These are phyloP conservation scores for Biscogniauxia mediterranea DNA, from an alignment of 2,329 filamentous ascomycete species.

Conservation along the genomic window DNA sequence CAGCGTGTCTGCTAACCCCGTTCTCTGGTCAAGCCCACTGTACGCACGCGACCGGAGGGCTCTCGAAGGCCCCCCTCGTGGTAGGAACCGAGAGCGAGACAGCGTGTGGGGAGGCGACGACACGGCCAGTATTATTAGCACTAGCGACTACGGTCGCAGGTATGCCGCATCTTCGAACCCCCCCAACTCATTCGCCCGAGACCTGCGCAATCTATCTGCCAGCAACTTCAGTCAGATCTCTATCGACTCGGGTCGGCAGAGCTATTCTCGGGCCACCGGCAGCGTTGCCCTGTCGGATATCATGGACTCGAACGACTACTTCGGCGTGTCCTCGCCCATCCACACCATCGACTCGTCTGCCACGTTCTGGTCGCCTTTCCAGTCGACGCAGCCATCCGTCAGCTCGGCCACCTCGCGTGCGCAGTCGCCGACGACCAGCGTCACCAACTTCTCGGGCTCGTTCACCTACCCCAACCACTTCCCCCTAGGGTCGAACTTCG, in stretches of 20 bases:
- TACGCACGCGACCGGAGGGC: slow-evolving; percentile 73
- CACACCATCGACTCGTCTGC: slow-evolving; percentile 71
- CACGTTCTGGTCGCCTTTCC: slow-evolving; percentile 89
- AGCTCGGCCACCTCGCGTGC: slow-evolving; percentile 57
- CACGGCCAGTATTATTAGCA: slow-evolving; percentile 52
- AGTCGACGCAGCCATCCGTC: slow-evolving; percentile 64
- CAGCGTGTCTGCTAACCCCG: slow-evolving; percentile 78
- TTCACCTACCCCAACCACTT: slow-evolving; percentile 45
- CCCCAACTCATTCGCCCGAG: slow-evolving; percentile 53
- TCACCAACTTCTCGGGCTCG: slow-evolving; percentile 55
- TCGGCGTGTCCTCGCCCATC: slow-evolving; percentile 66
- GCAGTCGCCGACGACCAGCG: slow-evolving; percentile 61
- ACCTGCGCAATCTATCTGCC: slow-evolving; percentile 56
- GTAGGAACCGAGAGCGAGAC: slow-evolving; percentile 43
- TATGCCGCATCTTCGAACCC: slow-evolving; percentile 43
- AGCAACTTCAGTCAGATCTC: slow-evolving; percentile 69
- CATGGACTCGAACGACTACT: slow-evolving; percentile 68
- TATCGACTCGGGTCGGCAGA: slow-evolving; percentile 66
- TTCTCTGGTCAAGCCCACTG: slow-evolving; percentile 88
- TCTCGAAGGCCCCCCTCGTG: slow-evolving; percentile 45
- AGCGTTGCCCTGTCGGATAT: slow-evolving; percentile 62
- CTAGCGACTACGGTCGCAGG: slow-evolving; percentile 50
- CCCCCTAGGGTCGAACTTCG: slow-evolving; percentile 44
- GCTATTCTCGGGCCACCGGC: slow-evolving; percentile 46
- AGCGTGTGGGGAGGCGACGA: slow-evolving; percentile 49